Evolutionary conservation across 164 flowering plant species (phyloP).

Genomic region (Magnolia officinalis): DNA sequence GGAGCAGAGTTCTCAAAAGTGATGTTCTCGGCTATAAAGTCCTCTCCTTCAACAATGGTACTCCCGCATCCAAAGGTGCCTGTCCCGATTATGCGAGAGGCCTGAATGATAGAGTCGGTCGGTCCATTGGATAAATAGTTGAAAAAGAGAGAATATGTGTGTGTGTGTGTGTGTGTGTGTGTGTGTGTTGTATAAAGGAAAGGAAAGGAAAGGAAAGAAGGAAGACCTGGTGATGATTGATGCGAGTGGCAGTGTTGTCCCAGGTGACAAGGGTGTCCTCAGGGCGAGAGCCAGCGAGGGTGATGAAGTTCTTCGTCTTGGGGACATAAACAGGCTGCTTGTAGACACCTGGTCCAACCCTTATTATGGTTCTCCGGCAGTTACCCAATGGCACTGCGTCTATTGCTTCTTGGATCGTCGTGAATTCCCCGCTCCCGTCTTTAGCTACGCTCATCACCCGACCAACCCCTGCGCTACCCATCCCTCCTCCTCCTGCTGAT

Average conservation of each 20-base stretch:
- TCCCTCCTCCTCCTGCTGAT: not conserved
- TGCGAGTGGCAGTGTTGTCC: constrained; percentile 82
- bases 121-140: not conserved
- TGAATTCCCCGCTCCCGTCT: constrained; percentile 63
- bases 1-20: constrained; percentile 95
- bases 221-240: constrained; percentile 86
- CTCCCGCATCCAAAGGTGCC: constrained; percentile 95
- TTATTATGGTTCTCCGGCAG: constrained; percentile 58
- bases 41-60: constrained; percentile 86
- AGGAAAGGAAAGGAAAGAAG: not conserved
- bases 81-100: constrained; percentile 72
- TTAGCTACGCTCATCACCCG: constrained; percentile 55
- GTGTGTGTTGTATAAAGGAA: not conserved
- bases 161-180: not conserved
- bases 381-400: constrained; percentile 76
- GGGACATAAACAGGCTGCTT: constrained; percentile 82
- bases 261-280: constrained; percentile 75
- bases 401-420: constrained; percentile 81
- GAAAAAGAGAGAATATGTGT: not conserved
- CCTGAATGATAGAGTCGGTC: constrained; percentile 21
- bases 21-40: constrained; percentile 91
- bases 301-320: constrained; percentile 88
- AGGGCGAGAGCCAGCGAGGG: constrained; percentile 61
- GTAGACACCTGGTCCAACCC: constrained; percentile 71
- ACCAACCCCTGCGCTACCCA: constrained; percentile 8